Base-by-base conservation (phyloP, 345 rosid species). In the Aegle marmelos region DNA sequence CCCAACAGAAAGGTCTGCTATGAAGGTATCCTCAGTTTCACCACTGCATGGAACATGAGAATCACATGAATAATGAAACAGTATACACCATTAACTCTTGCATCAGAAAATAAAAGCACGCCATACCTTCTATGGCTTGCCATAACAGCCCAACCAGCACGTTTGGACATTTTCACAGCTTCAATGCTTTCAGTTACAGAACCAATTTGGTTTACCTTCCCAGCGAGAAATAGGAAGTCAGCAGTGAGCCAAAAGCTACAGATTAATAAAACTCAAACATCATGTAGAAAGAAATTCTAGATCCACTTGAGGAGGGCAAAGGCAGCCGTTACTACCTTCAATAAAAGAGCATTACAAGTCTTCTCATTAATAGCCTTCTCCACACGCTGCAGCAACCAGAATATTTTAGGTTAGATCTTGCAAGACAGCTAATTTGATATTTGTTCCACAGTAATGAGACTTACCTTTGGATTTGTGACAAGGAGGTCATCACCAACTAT, bases 401-500 rank as follows among this genome's bases (percentile, higher is more conserved):
- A 41, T 39, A 39, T 21, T 60, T 31, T 69, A 70, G 17, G 37
- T 21, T 31, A 71, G 62, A 37, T 4, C 45, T 30, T n/a, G n/a
- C 25, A 68, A 30, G 39, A 19, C 14, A 64, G 14, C 56, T 78
- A 30, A 4, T 25, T 9, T 39, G 21, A 68, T 34, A 67, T 65
- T 58, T 66, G 59, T 45, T 74, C 48, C 24, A 9, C 6, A 31
- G 34, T 2, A 68, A 39, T 59, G 77, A 34, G 24, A 59, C 24
- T 48, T 68, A 87, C 95, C 91, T 86, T 89, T 16, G 95, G 91
- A 78, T 91, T 89, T 73, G 91, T 91, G 80, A 91, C 95, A 70
- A 89, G 83, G 64, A 91, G 90, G 80, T 91, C 92, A 81, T 89
- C 92, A 80, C 95, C 95, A 16, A 91, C 92, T 73, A 89, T 88